Evolutionary conservation across 139 green algal species (phyloP).

Genomic region (Chlorella sorokiniana): DNA sequence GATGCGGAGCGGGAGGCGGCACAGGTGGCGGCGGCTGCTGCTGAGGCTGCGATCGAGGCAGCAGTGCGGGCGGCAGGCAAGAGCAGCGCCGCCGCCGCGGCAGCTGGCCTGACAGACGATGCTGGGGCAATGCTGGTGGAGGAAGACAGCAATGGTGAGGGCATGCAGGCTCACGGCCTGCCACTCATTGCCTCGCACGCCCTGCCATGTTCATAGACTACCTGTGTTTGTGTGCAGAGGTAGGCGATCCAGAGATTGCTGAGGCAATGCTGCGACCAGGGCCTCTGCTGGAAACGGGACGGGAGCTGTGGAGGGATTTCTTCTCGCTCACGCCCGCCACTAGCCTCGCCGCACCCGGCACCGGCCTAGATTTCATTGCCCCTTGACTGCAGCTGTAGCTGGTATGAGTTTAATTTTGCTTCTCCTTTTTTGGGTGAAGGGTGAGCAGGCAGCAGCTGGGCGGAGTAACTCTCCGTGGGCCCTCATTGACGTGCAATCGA

Average conservation of each 20-base stretch:
- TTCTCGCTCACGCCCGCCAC: conserved; percentile 17
- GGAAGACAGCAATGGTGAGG: too few species aligned
- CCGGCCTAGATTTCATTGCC: conserved; percentile 37
- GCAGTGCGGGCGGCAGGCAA: neutral
- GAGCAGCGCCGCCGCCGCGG: too few species aligned
- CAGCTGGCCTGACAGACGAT: neutral
- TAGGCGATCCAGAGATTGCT: neutral
- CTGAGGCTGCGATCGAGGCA: neutral
- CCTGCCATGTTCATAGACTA: too few species aligned
- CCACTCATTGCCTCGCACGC: too few species aligned
- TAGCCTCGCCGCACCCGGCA: neutral
- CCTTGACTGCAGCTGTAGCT: too few species aligned
- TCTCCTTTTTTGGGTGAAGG: too few species aligned
- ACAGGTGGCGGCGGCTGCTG: neutral
- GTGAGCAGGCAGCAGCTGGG: too few species aligned
- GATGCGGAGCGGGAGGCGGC: conserved; percentile 5
- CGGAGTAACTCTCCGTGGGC: too few species aligned
- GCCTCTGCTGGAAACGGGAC: neutral
- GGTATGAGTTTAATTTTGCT: neutral
- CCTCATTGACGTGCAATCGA: too few species aligned
- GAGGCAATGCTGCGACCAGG: neutral
- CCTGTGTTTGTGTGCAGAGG: neutral
- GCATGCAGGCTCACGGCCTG: too few species aligned
- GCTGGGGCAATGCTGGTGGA: too few species aligned
- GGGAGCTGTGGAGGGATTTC: conserved; percentile 30